Conservation (phyloP, 1,284 basidiomycete species). For the Fomes fomentarius region DNA sequence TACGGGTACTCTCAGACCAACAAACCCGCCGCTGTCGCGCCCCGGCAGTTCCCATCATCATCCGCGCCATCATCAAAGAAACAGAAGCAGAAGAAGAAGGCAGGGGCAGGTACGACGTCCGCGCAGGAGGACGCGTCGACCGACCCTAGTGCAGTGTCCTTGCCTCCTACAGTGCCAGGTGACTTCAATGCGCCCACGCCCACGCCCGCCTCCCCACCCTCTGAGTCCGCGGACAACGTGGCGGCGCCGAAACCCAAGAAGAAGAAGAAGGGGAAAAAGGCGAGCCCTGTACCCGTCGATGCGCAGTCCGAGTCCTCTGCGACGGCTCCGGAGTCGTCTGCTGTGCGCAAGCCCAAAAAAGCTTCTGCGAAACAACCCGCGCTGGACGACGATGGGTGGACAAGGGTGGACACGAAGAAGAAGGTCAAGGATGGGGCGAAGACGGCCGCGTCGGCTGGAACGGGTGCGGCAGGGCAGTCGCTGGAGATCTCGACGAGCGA, state of each 20-base stretch:
- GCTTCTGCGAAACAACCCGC: slow-evolving; percentile 23
- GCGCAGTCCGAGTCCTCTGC: slow-evolving; percentile 38
- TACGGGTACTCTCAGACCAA: slow-evolving; percentile 41
- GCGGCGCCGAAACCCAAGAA: slow-evolving; percentile 38
- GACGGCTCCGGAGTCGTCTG: slow-evolving; percentile 34
- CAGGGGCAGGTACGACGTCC: slow-evolving; percentile 16
- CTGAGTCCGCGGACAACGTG: slow-evolving; percentile 16
- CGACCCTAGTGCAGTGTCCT: slow-evolving; percentile 38
- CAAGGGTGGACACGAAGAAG: slow-evolving; percentile 43
- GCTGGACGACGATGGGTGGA: slow-evolving; percentile 55
- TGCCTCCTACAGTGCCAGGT: slow-evolving; percentile 51
- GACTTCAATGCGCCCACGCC: slow-evolving; percentile 38
- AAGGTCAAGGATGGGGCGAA: slow-evolving; percentile 8
- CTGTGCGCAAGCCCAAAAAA: slow-evolving; percentile 29
- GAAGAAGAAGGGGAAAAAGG: slow-evolving; percentile 45
- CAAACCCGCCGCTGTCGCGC: slow-evolving; percentile 18
- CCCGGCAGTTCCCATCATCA: slow-evolving; percentile 6
- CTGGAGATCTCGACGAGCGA: slow-evolving; percentile 53
- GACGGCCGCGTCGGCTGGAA: slow-evolving; percentile 3
- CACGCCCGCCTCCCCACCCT: slow-evolving; percentile 3
- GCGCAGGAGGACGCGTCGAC: slow-evolving; percentile 22
- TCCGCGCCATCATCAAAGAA: slow-evolving; percentile 32
- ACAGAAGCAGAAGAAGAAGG: slow-evolving; percentile 45
- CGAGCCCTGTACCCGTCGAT: slow-evolving; percentile 22
- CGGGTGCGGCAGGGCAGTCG: slow-evolving; percentile 15